These are phyloP conservation scores for Plasmodium malariae DNA, from an alignment of 169 alveolate genomes.

Conservation along the genomic window DNA sequence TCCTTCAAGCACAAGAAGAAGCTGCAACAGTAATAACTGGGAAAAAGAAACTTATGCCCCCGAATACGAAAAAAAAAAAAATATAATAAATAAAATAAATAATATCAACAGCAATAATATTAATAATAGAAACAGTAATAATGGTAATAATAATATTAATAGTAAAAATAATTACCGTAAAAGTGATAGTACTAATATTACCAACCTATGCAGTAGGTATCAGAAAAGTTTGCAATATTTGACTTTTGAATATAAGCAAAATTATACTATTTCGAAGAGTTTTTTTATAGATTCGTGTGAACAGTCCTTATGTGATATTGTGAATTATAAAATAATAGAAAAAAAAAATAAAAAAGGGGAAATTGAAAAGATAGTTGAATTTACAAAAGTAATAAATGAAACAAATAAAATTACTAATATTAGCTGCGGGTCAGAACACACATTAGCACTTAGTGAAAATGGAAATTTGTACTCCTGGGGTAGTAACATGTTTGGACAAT, in stretches of 20 bases:
- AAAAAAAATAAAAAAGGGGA: constrained; percentile 46
- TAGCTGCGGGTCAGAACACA: constrained; percentile 82
- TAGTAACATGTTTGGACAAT: constrained; percentile 69
- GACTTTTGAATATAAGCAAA: constrained; percentile 53
- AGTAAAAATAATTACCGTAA: background rate
- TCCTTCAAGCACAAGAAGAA: no score
- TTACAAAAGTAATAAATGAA: constrained; percentile 73
- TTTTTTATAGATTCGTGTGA: background rate
- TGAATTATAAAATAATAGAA: constrained; percentile 60
- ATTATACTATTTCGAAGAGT: constrained; percentile 10
- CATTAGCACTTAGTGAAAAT: constrained; percentile 81
- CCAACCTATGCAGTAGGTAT: constrained; percentile 5
- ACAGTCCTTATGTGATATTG: constrained; percentile 23
- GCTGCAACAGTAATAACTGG: no score
- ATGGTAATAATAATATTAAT: background rate
- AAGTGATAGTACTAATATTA: background rate
- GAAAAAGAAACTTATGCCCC: no score
- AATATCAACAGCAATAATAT: background rate
- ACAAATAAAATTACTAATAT: constrained; percentile 68
- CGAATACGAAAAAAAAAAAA: no score
- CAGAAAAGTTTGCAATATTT: constrained; percentile 38
- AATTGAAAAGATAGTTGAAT: constrained; percentile 51
- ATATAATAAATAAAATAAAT: background rate
- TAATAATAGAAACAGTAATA: background rate
- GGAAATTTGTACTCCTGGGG: constrained; percentile 89